Evolutionary conservation across 176 grass and related monocot genomes (phyloP).

Genomic region (maize (Zea mays)): Zm-B73-REFERENCE-NAM-5.0 NC_050101.1:112967001-112967500

Average conservation of each 20-base stretch:
- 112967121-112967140: constrained; percentile 7
- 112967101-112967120: background rate
- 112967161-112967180: background rate
- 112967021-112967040: background rate
- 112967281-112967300: background rate
- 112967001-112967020: constrained; percentile 2
- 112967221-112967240: constrained; percentile 12
- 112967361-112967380: background rate
- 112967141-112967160: constrained; percentile 21
- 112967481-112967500: background rate
- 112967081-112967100: background rate
- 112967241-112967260: constrained; percentile 16
- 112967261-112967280: constrained; percentile 4
- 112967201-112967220: constrained; percentile 3
- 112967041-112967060: background rate
- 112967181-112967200: background rate
- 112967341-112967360: background rate
- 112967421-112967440: background rate
- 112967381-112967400: background rate
- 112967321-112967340: constrained; percentile 12
- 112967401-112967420: background rate
- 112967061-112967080: background rate
- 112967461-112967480: background rate
- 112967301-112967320: background rate
- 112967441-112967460: background rate